phyloP scores from a whole-genome alignment of 2,329 filamentous ascomycete species.

The Knufia petricola region DNA sequence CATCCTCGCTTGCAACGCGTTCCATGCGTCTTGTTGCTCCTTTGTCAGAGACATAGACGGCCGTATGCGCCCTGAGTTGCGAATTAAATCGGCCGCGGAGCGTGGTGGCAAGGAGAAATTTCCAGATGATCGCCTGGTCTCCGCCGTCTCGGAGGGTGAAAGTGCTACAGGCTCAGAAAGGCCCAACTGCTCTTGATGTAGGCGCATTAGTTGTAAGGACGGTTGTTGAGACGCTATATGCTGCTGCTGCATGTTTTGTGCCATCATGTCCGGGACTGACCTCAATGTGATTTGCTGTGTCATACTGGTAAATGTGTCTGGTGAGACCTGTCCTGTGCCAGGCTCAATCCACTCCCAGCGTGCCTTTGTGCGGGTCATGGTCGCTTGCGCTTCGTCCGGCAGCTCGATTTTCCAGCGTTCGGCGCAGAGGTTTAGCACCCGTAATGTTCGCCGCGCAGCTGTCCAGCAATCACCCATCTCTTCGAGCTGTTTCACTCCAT shows the following conservation, averaged over 20 bases:
- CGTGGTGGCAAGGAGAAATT: conserved; percentile 22
- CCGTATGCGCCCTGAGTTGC: conserved; percentile 12
- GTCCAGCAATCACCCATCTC: conserved; percentile 95
- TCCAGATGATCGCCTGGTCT: conserved; percentile 18
- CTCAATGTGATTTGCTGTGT: conserved; percentile 19
- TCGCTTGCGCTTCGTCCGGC: conserved; percentile 67
- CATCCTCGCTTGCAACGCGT: conserved; percentile 23
- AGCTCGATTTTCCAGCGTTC: conserved; percentile 84
- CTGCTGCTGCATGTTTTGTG: conserved; percentile 23
- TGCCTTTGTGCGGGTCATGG: conserved; percentile 67
- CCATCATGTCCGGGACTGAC: conserved; percentile 16
- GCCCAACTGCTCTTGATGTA: conserved; percentile 11
- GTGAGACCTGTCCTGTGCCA: not conserved
- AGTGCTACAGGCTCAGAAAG: conserved; percentile 13
- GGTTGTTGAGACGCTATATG: conserved; percentile 22
- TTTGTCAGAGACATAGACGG: conserved; percentile 21
- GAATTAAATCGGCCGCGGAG: conserved; percentile 22
- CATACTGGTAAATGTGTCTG: conserved; percentile 10
- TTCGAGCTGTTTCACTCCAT: conserved; percentile 83
- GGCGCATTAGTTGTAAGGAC: conserved; percentile 12
- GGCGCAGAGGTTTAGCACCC: conserved; percentile 73
- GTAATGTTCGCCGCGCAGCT: conserved; percentile 73
- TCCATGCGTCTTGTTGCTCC: conserved; percentile 29
- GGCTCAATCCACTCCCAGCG: conserved; percentile 53
- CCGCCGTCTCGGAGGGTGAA: conserved; percentile 13